Base-by-base conservation (phyloP, 164 flowering plant species). In the Houttuynia cordata region DNA sequence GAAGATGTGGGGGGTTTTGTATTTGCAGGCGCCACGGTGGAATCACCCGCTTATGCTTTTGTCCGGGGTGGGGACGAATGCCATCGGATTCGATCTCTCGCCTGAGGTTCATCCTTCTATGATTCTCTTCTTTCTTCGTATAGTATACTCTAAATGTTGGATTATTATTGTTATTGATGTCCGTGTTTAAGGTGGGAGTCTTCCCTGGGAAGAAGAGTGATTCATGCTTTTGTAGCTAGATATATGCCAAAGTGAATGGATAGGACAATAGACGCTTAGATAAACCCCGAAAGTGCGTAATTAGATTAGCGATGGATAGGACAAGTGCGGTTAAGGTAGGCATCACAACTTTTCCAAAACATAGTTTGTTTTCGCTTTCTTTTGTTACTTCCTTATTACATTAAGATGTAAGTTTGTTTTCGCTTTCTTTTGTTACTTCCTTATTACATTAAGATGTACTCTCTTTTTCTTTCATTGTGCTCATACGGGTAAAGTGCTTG, bases 61-160 rank as follows among this genome's bases (percentile, higher is more conserved):
- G 63, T 94, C 99, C 0, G 97, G 99, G 4, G 96, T 94, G 30
- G 99, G 96, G 7, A 88, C 97, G 23, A 94, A 94, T 74, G 99
- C 97, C 39, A 82, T 94, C 61, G 97, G 96, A 47, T 94, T 79
- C 63, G 99, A 94, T 82, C 96, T 94, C 49, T 76, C 97, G 58
- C 94, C 97, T 41, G 90, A 67, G 80, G 96, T 94, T 59, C 34
- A 63, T 47, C 57, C 49, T 20, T 45, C 17, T 10, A 1, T 42
- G 12, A 42, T 30, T 30, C 37, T 6, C 37, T 30, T 30, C 37
- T 30, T 30, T 30, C 6, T 30, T 6, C 37, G 6, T 30, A 30
- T 30, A 2, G 2, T n/a, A n/a, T n/a, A 30, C 37, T 30, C 12
- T 42, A 8, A 42, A 14, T 7, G 3, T 3, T 45, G 14, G 49